Evolutionary conservation across 805 yeast species (phyloP), one percentile per base, ranked within the genome.

Genomic region (Metschnikowia peoriensis): DNA sequence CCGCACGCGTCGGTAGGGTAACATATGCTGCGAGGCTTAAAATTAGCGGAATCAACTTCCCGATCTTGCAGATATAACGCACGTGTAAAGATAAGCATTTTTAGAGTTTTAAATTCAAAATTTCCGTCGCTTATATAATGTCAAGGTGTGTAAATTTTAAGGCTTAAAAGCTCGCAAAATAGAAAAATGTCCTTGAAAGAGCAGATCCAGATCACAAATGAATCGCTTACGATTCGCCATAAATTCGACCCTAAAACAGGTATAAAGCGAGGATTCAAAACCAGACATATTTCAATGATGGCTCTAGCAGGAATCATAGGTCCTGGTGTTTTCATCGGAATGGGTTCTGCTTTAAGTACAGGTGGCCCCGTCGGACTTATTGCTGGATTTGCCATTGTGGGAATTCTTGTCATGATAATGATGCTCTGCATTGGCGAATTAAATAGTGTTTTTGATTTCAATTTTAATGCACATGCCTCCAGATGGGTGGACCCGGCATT

Each of bases 221-320:
- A n/a, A 38, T 29, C 46, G 34, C 32, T 44, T 15, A 15, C 49
- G 1, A 37, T 45, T 17, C 43, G 49, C 16, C 46, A 44, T 38
- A n/a, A 50, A 29, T 46, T 17, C 29, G 53, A 50, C 44, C 50
- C 53, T n/a, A 47, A 37, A 37, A 46, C 53, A 11, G 53, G 53
- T 3, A 37, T 50, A 34, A 40, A 48, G 28, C 27, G 51, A 38
- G 51, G 51, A 8, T 38, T 48, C 39, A 48, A 48, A 22, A 42
- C 52, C 10, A 16, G 52, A 27, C 48, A 49, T 32, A 44, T 49
- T 12, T 39, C 44, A 11, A 49, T 49, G 52, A 49, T 44, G 52
- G 48, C 52, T 1, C 48, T 49, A 6, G 52, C 48, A 10, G 52
- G 52, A 3, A 44, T 49, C 7, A 49, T 49, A 22, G 52, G 52